These are phyloP conservation scores for Annulohypoxylon stygium DNA, from an alignment of 495 filamentous ascomycete species.

Conservation along the genomic window DNA sequence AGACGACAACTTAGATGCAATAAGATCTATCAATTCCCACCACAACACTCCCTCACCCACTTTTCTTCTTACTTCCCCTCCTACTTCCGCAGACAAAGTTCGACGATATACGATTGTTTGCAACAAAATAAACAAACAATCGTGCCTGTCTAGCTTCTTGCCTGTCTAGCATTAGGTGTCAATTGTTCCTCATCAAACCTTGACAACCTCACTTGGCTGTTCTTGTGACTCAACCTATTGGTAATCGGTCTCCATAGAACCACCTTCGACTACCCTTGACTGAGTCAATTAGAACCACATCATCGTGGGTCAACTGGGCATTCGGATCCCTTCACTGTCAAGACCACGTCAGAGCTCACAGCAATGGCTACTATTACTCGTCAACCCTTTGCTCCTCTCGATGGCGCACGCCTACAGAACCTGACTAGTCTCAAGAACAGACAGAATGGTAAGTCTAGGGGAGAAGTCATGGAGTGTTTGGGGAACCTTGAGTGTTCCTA, in stretches of 20 bases:
- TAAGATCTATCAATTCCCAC: conserved; percentile 52
- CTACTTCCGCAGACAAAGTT: conserved; percentile 32
- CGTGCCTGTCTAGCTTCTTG: conserved; percentile 14
- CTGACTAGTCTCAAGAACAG: conserved; percentile 71
- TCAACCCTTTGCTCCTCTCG: conserved; percentile 70
- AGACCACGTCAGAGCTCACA: conserved; percentile 41
- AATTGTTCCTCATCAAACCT: conserved; percentile 29
- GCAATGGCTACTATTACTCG: conserved; percentile 63
- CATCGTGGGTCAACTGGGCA: conserved; percentile 35
- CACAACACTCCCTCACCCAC: conserved; percentile 44
- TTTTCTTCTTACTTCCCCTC: conserved; percentile 48
- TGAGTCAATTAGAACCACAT: conserved; percentile 25
- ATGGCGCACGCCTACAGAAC: conserved; percentile 65
- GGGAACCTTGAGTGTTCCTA: conserved; percentile 10
- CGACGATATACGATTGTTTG: conserved; percentile 37
- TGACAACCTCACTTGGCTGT: conserved; percentile 11
- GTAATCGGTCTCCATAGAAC: conserved; percentile 34
- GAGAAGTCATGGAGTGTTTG: conserved; percentile 3
- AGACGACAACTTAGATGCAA: conserved; percentile 44
- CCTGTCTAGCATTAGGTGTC: conserved; percentile 29
- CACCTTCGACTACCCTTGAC: conserved; percentile 34
- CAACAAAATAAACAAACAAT: conserved; percentile 52
- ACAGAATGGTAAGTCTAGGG: conserved; percentile 70
- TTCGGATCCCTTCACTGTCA: conserved; percentile 23
- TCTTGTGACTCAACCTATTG: conserved; percentile 18